Percentiles rank a stretch among this genome's conserved stretches.
Conservation (phyloP, 306 rosid genomes). For the Lathyrus sativus region DNA sequence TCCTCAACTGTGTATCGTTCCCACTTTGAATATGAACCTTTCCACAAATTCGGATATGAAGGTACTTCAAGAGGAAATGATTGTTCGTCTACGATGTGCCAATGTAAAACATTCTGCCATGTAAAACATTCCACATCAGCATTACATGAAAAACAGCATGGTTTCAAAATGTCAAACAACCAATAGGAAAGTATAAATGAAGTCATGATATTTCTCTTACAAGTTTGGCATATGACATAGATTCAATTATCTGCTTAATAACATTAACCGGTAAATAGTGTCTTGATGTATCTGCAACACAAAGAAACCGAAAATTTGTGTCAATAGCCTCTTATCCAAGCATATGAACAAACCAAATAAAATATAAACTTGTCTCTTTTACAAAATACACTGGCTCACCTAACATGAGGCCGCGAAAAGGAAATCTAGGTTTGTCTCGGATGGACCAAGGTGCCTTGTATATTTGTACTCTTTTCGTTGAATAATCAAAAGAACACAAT, state of each 20-base stretch:
- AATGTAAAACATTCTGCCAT: constrained; percentile 93
- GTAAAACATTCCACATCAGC: constrained; percentile 50
- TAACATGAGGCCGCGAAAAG: constrained; percentile 83
- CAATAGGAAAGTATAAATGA: constrained; percentile 25
- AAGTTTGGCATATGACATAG: constrained; percentile 94
- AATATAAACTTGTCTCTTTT: constrained; percentile 22
- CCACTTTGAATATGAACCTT: constrained; percentile 79
- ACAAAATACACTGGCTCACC: constrained; percentile 55
- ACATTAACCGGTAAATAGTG: constrained; percentile 82
- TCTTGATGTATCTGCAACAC: constrained; percentile 88
- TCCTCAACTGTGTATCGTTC: constrained; percentile 94
- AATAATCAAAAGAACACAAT: constrained; percentile 78
- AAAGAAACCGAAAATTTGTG: constrained; percentile 34
- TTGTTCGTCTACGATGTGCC: constrained; percentile 86
- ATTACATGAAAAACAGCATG: constrained; percentile 34
- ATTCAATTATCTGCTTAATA: constrained; percentile 83
- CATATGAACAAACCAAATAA: constrained; percentile 27
- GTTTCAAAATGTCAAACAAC: constrained; percentile 30
- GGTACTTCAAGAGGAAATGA: constrained; percentile 95
- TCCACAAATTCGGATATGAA: constrained; percentile 85
- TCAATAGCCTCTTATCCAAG: constrained; percentile 35
- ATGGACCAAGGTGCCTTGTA: constrained; percentile 84
- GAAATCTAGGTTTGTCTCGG: constrained; percentile 80
- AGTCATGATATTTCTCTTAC: constrained; percentile 52
- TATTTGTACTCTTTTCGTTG: constrained; percentile 65